Percentiles rank a stretch among this genome's conserved stretches.
Conservation (phyloP, 495 filamentous ascomycete species). For the Pyronema omphalodes region DNA sequence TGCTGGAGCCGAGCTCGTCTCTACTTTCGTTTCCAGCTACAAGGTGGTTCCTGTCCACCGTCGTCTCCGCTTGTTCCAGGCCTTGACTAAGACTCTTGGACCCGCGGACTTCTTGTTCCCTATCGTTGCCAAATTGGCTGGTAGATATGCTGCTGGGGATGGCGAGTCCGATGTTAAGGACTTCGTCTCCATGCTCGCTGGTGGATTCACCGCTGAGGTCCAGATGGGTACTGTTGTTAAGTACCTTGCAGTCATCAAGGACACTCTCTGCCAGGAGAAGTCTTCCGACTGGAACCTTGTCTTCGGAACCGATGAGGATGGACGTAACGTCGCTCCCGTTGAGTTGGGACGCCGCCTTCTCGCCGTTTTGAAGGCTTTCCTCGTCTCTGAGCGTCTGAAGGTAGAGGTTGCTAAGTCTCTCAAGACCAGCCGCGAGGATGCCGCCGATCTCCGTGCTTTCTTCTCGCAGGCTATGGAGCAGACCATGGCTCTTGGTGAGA, state of each 20-base stretch:
- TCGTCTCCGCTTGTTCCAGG: constrained; percentile 58
- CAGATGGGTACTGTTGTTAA: constrained; percentile 55
- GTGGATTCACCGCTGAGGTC: constrained; percentile 14
- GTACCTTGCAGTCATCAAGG: constrained; percentile 50
- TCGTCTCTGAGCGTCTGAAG: constrained; percentile 33
- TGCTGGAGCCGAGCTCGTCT: constrained; percentile 65
- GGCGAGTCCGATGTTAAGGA: constrained; percentile 24
- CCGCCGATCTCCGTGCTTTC: constrained; percentile 41
- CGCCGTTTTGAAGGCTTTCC: constrained; percentile 35
- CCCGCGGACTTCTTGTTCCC: constrained; percentile 64
- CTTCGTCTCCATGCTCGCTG: constrained; percentile 15
- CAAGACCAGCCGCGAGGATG: constrained; percentile 27
- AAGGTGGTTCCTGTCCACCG: constrained; percentile 82
- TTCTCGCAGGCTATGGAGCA: constrained; percentile 57
- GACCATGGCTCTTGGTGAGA: constrained; percentile 41
- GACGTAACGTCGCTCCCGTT: constrained; percentile 37
- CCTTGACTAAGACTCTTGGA: constrained; percentile 65
- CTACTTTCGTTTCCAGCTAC: constrained; percentile 86
- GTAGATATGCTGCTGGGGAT: constrained; percentile 42
- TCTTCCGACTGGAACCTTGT: constrained; percentile 44
- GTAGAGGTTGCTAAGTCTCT: constrained; percentile 25
- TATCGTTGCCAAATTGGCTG: constrained; percentile 48
- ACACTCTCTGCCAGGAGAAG: constrained; percentile 53
- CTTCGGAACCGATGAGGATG: constrained; percentile 44
- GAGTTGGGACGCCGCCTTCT: constrained; percentile 46